Percentiles rank a stretch among this genome's conserved stretches.
Conservation (phyloP, 345 rosid genomes). For the Rhodamnia rubescens region DNA sequence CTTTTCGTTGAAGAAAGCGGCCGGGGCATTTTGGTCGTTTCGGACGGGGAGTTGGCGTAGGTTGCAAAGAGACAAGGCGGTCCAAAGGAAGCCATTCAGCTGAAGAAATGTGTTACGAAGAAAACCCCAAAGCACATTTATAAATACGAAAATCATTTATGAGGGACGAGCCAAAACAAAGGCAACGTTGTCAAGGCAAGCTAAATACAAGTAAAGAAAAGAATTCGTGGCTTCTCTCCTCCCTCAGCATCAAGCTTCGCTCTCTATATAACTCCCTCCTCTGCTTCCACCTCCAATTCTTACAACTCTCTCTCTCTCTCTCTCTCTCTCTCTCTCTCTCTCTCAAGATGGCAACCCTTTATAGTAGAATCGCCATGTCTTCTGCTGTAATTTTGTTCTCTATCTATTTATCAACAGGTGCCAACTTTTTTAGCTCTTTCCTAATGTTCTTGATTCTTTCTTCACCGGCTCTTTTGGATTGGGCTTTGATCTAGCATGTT, state of each 20-base stretch:
- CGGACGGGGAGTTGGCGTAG: not conserved
- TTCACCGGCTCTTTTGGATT: not conserved
- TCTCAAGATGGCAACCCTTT: not conserved
- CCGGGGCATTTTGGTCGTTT: not conserved
- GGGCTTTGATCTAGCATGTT: not conserved
- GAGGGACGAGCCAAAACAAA: not conserved
- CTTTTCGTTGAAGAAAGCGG: slow-evolving; percentile 8
- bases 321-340: not conserved
- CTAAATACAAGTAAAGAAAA: slow-evolving; percentile 10
- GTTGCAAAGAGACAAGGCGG: slow-evolving; percentile 1
- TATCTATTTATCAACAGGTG: not conserved
- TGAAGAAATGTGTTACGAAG: not conserved
- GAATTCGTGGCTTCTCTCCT: slow-evolving; percentile 1
- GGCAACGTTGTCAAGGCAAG: slow-evolving; percentile 4
- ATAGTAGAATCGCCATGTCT: not conserved
- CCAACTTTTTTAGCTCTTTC: no score
- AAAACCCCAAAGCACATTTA: not conserved
- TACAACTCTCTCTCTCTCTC: not conserved
- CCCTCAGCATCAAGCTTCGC: not conserved
- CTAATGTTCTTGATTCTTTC: not conserved
- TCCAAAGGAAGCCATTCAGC: not conserved
- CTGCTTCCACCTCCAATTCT: not conserved
- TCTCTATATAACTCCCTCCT: not conserved
- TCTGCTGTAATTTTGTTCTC: not conserved
- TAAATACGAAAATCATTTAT: not conserved